These are phyloP conservation scores for Sugiyamaella mastotermitis DNA, from an alignment of 805 yeast genomes.

Conservation along the genomic window DNA sequence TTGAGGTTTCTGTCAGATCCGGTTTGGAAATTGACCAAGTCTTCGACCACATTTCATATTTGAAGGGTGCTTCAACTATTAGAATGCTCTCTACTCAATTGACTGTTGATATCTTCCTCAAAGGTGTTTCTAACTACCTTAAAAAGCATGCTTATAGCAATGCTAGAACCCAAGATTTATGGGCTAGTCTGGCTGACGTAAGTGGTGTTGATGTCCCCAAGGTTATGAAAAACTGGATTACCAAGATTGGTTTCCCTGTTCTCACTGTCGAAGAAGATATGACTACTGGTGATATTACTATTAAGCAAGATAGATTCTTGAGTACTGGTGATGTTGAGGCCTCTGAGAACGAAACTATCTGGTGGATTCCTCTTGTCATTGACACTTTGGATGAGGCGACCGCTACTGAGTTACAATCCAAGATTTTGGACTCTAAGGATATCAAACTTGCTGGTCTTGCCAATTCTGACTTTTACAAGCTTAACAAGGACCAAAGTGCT, in stretches of 20 bases:
- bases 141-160: conserved; percentile 73
- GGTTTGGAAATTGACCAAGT: conserved; percentile 81
- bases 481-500: conserved; percentile 70
- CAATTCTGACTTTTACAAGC: conserved; percentile 35
- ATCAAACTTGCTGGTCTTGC: conserved; percentile 14
- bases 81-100: conserved; percentile 77
- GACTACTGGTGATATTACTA: conserved; percentile 37
- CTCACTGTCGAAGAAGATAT: conserved; percentile 56
- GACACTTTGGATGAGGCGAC: conserved; percentile 20
- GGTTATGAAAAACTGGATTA: conserved; percentile 79
- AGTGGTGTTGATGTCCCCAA: conserved; percentile 66
- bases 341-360: conserved; percentile 63
- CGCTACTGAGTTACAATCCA: conserved; percentile 16
- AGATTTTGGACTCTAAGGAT: conserved; percentile 26
- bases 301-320: conserved; percentile 69
- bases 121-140: conserved; percentile 74
- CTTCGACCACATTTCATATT: conserved; percentile 77
- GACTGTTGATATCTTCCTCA: conserved; percentile 69
- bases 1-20: conserved; percentile 72
- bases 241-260: conserved; percentile 72
- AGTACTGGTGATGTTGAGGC: conserved; percentile 72
- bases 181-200: conserved; percentile 66
- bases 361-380: conserved; percentile 35
- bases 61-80: conserved; percentile 73
- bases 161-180: conserved; percentile 68